A percentile compares a stretch with the other conserved stretches of the same genome.
Conservation (phyloP, 2,329 filamentous ascomycete genomes). For the Trichoderma arundinaceum region DNA sequence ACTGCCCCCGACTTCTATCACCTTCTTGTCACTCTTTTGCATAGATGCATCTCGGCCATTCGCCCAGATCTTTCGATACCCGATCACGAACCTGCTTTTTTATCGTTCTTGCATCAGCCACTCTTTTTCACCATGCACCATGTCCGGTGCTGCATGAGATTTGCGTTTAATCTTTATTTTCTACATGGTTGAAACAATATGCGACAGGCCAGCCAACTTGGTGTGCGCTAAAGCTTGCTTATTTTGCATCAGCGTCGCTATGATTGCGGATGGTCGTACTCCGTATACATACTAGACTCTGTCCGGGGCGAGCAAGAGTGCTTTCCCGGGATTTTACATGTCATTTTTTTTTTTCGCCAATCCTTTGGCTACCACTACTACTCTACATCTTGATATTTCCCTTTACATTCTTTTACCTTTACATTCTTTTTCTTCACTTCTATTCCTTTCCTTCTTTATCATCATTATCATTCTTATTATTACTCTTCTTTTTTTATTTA, state of each 20-base stretch:
- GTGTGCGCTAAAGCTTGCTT: neutral
- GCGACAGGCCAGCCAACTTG: neutral
- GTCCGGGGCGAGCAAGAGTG: neutral
- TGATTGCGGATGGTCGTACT: neutral
- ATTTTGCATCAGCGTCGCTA: neutral
- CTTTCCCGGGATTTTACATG: neutral
- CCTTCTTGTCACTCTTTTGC: constrained; percentile 24
- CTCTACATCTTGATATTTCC: neutral
- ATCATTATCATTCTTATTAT: neutral
- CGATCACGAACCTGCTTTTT: constrained; percentile 19
- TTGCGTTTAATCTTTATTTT: constrained; percentile 14
- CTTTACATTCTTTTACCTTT: neutral
- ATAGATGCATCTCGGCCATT: constrained; percentile 11
- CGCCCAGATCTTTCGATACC: constrained; percentile 14
- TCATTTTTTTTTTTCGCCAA: constrained; percentile 7
- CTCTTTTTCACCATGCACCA: constrained; percentile 8
- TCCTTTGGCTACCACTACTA: neutral
- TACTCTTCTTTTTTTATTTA: neutral
- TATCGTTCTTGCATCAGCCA: constrained; percentile 12
- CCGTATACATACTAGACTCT: no score
- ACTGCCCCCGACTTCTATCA: neutral
- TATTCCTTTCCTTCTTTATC: neutral
- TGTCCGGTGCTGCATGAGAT: constrained; percentile 13
- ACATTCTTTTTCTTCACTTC: neutral
- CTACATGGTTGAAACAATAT: neutral